phyloP scores from a whole-genome alignment of 805 yeast species.

The Saturnispora diversa region DNA sequence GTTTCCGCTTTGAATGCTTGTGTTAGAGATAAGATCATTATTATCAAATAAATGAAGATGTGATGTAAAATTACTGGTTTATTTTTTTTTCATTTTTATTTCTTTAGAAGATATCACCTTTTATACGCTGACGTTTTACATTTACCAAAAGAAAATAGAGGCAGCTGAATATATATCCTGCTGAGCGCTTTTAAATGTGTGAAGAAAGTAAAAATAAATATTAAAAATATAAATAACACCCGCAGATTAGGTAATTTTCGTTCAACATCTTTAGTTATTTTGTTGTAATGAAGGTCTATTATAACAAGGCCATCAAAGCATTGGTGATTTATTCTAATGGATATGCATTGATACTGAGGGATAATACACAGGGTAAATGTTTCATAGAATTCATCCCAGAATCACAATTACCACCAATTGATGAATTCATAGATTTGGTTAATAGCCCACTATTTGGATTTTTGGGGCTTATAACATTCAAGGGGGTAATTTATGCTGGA shows the following conservation, averaged over 20 bases:
- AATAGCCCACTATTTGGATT: constrained; percentile 37
- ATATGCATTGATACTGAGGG: constrained; percentile 10
- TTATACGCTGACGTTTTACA: no score
- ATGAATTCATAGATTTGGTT: constrained; percentile 21
- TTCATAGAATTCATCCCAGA: constrained; percentile 49
- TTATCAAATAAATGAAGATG: constrained; percentile 3
- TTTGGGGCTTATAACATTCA: constrained; percentile 51
- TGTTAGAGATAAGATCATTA: constrained; percentile 20
- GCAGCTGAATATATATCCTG: neutral
- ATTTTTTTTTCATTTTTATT: neutral
- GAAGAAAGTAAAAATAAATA: neutral
- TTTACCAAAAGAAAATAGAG: no score
- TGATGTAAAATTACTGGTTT: neutral
- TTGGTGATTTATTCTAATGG: constrained; percentile 10
- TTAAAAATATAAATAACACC: no score
- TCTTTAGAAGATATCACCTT: no score
- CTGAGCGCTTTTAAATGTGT: neutral
- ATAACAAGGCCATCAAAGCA: constrained; percentile 5
- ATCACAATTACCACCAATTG: constrained; percentile 12
- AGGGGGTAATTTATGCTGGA: constrained; percentile 48
- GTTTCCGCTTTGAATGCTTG: constrained; percentile 38
- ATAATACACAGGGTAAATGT: constrained; percentile 25
- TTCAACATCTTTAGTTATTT: neutral
- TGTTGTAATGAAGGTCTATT: constrained; percentile 11
- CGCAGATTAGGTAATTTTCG: no score